Base-by-base conservation (phyloP, 208 protist genomes). In the Herpetomonas samuelpessoai region DNA sequence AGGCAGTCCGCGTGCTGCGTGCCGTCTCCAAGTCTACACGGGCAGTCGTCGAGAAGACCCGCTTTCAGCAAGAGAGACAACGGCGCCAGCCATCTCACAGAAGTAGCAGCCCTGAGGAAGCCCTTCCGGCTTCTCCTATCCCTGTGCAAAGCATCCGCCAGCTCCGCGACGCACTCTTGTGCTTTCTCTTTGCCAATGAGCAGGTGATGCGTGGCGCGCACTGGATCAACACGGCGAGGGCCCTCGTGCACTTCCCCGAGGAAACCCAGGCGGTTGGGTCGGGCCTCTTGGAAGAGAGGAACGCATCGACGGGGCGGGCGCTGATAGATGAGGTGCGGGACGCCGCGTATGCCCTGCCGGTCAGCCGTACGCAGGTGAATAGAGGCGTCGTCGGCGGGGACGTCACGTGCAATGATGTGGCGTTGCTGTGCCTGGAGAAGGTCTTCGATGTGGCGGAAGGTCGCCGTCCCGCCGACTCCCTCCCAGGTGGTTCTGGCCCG, bases 221-320 rank as follows among this genome's bases (percentile, higher is more conserved):
- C 53, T 93, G 86, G 86, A 68, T 92, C 24, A 93, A 93, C 62
- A 67, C 89, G 16, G 72, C 75, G 1, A 80, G 90, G 1, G 86
- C 90, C 12, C 74, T 93, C 35, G 60, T 86, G 30, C 68, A 89
- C 68, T 96, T 96, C 48, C 86, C 90, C 0, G 26, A 21, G 7
- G 79, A 88, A 52, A 48, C 76, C 25, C 68, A 67, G 0, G 51
- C 38, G 0, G 55, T 88, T 22, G 68, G 25, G 21, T 12, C 29
- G 18, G 68, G 69, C 25, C 50, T 62, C 19, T 52, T 27, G 61
- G 10, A 48, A 6, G 22, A 9, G 22, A 6, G 44, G 3, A 19
- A 4, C 3, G 16, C 12, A 19, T 22, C 4, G 18, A 24, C 44
- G 18, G 22, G 10, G 44, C 4, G 7, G 6, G 35, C 35, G 35